Percentiles rank a stretch among this genome's conserved stretches.
Evolutionary conservation across 805 yeast genomes (phyloP).

Genomic region (Metschnikowia continentalis): DNA sequence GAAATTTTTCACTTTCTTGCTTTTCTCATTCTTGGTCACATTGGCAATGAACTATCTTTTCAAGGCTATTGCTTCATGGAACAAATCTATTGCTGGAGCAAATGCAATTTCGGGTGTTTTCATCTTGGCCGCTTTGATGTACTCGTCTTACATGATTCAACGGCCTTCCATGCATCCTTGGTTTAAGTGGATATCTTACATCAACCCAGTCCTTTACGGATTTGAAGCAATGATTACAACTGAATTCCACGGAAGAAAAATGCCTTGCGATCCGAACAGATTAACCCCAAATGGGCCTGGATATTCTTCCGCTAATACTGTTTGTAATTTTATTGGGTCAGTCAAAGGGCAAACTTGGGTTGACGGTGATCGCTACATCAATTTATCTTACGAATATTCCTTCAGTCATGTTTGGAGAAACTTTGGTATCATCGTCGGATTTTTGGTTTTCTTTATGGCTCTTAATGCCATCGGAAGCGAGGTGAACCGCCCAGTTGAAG

Average conservation of each 20-base stretch:
- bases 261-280: conserved; percentile 22
- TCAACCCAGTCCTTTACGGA: conserved; percentile 27
- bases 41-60: conserved; percentile 52
- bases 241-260: conserved; percentile 29
- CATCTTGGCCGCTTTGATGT: conserved; percentile 30
- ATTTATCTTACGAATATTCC: conserved; percentile 29
- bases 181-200: conserved; percentile 39
- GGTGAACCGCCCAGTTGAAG: conserved; percentile 26
- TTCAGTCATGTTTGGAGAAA: conserved; percentile 45
- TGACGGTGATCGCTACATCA: conserved; percentile 32
- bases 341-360: conserved; percentile 16
- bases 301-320: conserved; percentile 15
- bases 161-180: conserved; percentile 33
- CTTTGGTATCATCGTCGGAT: conserved; percentile 44
- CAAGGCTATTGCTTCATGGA: conserved; percentile 50
- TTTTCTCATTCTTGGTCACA: conserved; percentile 45
- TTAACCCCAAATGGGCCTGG: conserved; percentile 26
- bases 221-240: conserved; percentile 28
- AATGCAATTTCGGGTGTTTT: conserved; percentile 51
- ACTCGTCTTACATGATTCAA: conserved; percentile 30
- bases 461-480: conserved; percentile 25
- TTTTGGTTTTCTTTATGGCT: conserved; percentile 13
- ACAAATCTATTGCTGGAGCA: conserved; percentile 52
- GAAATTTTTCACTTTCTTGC: conserved; percentile 47
- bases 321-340: conserved; percentile 15